Evolutionary conservation across 78 protist genomes (phyloP), one percentile per base, ranked within the genome.

Genomic region (Isochrysis galbana): DNA sequence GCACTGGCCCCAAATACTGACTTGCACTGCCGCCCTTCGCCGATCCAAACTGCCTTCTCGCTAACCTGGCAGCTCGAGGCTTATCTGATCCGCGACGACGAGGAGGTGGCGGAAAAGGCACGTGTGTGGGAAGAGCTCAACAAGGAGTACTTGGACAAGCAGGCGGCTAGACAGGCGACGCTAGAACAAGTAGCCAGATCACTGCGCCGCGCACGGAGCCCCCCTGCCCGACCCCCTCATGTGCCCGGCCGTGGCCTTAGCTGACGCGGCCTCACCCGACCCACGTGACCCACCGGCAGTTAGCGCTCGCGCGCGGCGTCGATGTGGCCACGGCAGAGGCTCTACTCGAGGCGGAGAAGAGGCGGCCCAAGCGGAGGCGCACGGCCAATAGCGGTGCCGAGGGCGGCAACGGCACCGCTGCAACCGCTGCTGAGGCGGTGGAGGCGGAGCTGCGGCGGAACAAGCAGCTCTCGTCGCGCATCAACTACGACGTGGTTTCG

Each of bases 401-500:
- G 61, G 61, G 74, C 74, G 74, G 10, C 2, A 23, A 32, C 74
- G 74, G 74, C 74, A 32, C n/a, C 74, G 74, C 74, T 23, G 19
- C 74, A 11, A 29, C 55, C 29, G 88, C 88, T 11, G 86, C 88
- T 0, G 88, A 39, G 88, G 88, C 47, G 55, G 88, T 10, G 41
- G 88, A 26, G 55, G 88, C 23, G 29, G 88, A 42, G 47, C 88
- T 44, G 21, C 38, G 55, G 23, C n/a, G 38, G 34, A 80, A 80
- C 44, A 34, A 29, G 23, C 74, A 61, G 47, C 44, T 77, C 84
- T 77, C 84, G 32, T 21, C 25, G 25, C 84, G 84, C 47, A 77
- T 77, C 84, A 77, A 77, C 84, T 77, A 77, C 84, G 84, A 77
- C 84, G 84, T 77, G 84, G 46, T 39, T 32, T 1, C 3, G n/a